A percentile compares a stretch with the other conserved stretches of the same genome.
Evolutionary conservation across 495 filamentous ascomycete genomes (phyloP).

Genomic region (Alectoria sarmentosa): DNA sequence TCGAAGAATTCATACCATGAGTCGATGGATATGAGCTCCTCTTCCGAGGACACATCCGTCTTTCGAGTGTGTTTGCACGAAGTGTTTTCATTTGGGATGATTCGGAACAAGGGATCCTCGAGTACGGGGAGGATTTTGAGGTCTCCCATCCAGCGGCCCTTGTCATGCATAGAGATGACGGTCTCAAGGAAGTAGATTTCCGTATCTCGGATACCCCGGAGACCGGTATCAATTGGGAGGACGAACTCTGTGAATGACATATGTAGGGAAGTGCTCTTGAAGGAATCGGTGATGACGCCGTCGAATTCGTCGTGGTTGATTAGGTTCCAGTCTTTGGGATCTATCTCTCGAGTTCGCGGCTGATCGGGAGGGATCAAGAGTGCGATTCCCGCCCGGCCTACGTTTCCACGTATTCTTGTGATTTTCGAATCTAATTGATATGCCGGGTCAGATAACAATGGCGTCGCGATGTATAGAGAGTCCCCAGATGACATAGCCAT

Average conservation of each 20-base stretch:
- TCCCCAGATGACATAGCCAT: conserved; percentile 32
- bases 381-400: conserved; percentile 32
- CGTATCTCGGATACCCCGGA: conserved; percentile 25
- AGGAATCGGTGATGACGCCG: conserved; percentile 28
- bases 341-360: conserved; percentile 21
- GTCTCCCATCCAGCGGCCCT: conserved; percentile 34
- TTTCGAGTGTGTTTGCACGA: neutral
- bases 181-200: conserved; percentile 31
- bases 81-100: conserved; percentile 4
- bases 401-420: conserved; percentile 30
- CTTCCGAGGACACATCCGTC: neutral
- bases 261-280: conserved; percentile 35
- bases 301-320: conserved; percentile 31
- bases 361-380: conserved; percentile 30
- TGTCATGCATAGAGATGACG: conserved; percentile 31
- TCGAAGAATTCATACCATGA: conserved; percentile 28
- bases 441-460: neutral
- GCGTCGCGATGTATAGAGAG: conserved; percentile 28
- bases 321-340: conserved; percentile 22
- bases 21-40: conserved; percentile 16
- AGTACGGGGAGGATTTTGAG: conserved; percentile 10
- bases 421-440: conserved; percentile 13
- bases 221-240: conserved; percentile 24
- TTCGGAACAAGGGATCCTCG: conserved; percentile 16
- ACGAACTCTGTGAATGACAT: conserved; percentile 35